phyloP scores from a whole-genome alignment of 805 yeast species.

The Starmerella etchellsii region DNA sequence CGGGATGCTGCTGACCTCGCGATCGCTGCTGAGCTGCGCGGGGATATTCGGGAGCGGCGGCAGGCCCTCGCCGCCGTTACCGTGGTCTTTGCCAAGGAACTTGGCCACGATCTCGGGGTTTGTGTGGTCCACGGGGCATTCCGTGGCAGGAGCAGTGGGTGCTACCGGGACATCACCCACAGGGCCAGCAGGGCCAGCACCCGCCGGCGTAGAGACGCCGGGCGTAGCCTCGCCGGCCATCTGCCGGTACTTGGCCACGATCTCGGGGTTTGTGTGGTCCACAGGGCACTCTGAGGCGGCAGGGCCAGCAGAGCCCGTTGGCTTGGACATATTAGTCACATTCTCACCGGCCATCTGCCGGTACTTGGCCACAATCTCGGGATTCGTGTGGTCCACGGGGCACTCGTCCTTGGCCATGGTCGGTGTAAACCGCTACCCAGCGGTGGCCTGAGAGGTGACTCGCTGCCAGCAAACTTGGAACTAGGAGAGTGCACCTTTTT shows the following conservation, averaged over 20 bases:
- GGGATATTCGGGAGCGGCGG: constrained; percentile 21
- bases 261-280: constrained; percentile 18
- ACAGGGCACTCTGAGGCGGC: constrained; percentile 18
- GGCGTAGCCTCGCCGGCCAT: neutral
- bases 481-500: too few species aligned
- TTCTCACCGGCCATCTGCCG: neutral
- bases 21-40: constrained; percentile 45
- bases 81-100: constrained; percentile 19
- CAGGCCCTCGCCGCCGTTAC: constrained; percentile 27
- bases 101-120: constrained; percentile 17
- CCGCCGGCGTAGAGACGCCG: too few species aligned
- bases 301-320: too few species aligned
- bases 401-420: constrained; percentile 7
- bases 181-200: too few species aligned
- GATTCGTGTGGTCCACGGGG: constrained; percentile 19
- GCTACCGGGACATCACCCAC: too few species aligned
- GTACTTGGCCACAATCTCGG: constrained; percentile 16
- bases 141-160: neutral
- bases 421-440: too few species aligned
- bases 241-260: constrained; percentile 11
- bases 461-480: too few species aligned
- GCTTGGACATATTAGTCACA: neutral
- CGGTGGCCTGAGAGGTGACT: too few species aligned
- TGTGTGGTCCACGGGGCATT: constrained; percentile 20
- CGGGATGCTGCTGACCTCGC: constrained; percentile 75